phyloP scores from a whole-genome alignment of 2,329 filamentous ascomycete species.

The Nigrospora osmanthi region DNA sequence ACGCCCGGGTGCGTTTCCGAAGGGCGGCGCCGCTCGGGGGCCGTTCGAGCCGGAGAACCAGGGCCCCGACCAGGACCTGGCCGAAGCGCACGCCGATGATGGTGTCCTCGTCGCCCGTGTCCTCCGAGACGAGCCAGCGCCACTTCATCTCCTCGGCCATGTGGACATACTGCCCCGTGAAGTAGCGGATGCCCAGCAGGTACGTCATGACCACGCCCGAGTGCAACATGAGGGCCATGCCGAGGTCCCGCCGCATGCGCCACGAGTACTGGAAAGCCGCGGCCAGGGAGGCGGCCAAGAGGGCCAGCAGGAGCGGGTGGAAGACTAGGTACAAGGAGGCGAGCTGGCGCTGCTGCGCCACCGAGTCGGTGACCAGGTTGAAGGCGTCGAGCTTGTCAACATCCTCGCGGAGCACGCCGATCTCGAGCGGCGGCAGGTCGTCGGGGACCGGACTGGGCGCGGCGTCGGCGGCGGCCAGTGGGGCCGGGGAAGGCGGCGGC shows the following conservation, averaged over 20 bases:
- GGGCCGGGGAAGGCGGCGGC: constrained; percentile 26
- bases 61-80: constrained; percentile 59
- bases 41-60: constrained; percentile 60
- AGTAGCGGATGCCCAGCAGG: constrained; percentile 52
- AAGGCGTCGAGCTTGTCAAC: constrained; percentile 61
- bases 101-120: constrained; percentile 39
- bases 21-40: constrained; percentile 5
- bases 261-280: constrained; percentile 39
- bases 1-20: constrained; percentile 18
- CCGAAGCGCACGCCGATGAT: constrained; percentile 62
- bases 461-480: constrained; percentile 26
- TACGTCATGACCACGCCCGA: constrained; percentile 56
- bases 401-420: constrained; percentile 45
- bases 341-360: constrained; percentile 72
- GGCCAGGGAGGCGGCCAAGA: constrained; percentile 35
- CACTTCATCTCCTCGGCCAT: constrained; percentile 54
- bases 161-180: constrained; percentile 53
- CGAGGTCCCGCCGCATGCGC: constrained; percentile 38
- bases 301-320: constrained; percentile 48
- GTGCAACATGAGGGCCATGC: constrained; percentile 47
- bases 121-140: constrained; percentile 48
- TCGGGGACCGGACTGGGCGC: constrained; percentile 32
- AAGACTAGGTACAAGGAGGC: constrained; percentile 56
- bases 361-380: constrained; percentile 68
- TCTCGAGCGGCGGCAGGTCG: constrained; percentile 55